Percentiles rank a stretch among this genome's conserved stretches.
Conservation (phyloP, 2,329 filamentous ascomycete genomes). For the Beauveria bassiana region DNA sequence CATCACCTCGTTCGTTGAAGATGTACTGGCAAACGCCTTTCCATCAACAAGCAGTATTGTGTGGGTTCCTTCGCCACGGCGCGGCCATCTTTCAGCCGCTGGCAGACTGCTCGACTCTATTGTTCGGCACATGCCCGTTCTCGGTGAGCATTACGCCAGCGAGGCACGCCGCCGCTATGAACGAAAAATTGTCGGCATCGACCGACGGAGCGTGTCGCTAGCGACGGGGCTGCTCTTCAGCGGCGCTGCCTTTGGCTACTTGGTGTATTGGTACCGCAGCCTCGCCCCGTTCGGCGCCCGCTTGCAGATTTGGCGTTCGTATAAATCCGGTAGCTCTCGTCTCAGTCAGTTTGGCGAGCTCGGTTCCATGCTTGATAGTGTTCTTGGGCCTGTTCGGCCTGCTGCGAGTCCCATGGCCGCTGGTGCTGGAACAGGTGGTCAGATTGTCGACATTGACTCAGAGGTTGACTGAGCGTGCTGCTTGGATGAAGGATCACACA, state of each 20-base stretch:
- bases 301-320: constrained; percentile 34
- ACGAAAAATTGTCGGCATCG: constrained; percentile 24
- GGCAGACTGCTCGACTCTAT: constrained; percentile 27
- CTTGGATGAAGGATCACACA: not conserved
- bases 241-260: constrained; percentile 32
- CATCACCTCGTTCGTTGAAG: constrained; percentile 25
- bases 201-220: constrained; percentile 25
- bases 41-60: constrained; percentile 19
- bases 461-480: constrained; percentile 24
- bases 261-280: constrained; percentile 31
- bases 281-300: constrained; percentile 38
- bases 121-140: constrained; percentile 26
- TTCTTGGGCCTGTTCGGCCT: constrained; percentile 21
- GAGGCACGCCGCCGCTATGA: constrained; percentile 31
- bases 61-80: constrained; percentile 18
- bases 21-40: constrained; percentile 20
- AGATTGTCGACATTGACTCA: constrained; percentile 27
- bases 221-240: constrained; percentile 27
- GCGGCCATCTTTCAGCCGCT: constrained; percentile 19
- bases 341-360: constrained; percentile 39
- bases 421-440: constrained; percentile 15
- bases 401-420: constrained; percentile 12
- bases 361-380: constrained; percentile 35
- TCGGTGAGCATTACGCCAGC: constrained; percentile 28
- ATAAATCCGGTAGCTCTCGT: constrained; percentile 20